Evolutionary conservation across 352 stramenopile species (phyloP), one percentile per base, ranked within the genome.

Genomic region (Pythium oligandrum): DNA sequence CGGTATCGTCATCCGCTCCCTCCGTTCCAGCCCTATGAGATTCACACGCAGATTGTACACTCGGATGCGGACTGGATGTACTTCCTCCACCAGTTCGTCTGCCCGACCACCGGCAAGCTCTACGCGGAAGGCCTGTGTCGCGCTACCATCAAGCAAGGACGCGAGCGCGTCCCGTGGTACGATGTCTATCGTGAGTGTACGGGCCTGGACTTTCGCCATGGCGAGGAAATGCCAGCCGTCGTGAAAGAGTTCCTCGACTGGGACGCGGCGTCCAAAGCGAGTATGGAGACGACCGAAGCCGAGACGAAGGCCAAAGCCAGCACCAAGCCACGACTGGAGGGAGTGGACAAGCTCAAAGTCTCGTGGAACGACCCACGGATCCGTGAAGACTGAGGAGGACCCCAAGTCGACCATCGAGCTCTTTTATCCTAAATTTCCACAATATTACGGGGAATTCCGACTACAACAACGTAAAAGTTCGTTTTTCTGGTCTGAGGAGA

Each of bases 21-120:
- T 30, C 63, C 57, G 36, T 61, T 66, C 40, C 57, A 44, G 2
- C 40, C 63, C 30, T 70, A 63, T 39, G 56, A 70, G 44, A 63
- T 70, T 44, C 63, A 70, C 9, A 55, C 63, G 45, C 51, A 36
- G 3, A 62, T 71, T 40, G 32, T 68, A 12, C 57, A 64, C 51
- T 71, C 55, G 64, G 64, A 68, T 46, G 53, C 55, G 33, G 51
- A 60, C 35, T 71, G 59, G 58, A 55, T 61, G 38, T 71, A 68
- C 59, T 68, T 71, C 45, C 43, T 65, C 4, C 64, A 71, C 42
- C 59, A 58, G 5, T 65, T 71, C 36, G 46, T 61, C 4, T 65
- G 55, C 48, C 64, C 64, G 4, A 53, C 45, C 2, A 68, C 50
- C 2, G 64, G 64, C 51, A 68, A 60, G 32, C 38, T 68, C 32